Conservation (phyloP, 257 asterid genomes). For the Lavandula angustifolia region DNA sequence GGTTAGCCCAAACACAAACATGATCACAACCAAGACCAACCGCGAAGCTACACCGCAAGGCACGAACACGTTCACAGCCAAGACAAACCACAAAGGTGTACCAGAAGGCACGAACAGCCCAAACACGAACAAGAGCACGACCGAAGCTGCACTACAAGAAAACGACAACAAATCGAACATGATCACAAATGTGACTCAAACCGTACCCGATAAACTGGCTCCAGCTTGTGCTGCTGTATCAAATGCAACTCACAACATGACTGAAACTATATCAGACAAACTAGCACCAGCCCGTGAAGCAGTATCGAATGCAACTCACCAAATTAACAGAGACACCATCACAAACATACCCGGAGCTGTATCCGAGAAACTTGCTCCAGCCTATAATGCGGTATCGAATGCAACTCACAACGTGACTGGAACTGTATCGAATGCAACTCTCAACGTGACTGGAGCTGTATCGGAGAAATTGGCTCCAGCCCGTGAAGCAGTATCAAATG, state of each 20-base stretch:
- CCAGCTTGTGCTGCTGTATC: conserved; percentile 63
- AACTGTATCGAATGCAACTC: no score
- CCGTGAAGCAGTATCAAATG: conserved; percentile 54
- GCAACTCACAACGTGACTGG: conserved; percentile 43
- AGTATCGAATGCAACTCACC: no score
- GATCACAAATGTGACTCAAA: conserved; percentile 29
- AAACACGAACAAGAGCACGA: no score
- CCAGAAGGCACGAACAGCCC: no score
- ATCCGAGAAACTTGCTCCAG: conserved; percentile 56
- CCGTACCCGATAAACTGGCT: conserved; percentile 50
- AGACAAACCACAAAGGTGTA: no score
- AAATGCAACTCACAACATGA: conserved; percentile 50
- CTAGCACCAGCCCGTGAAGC: conserved; percentile 47
- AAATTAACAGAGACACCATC: neutral
- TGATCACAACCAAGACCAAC: no score
- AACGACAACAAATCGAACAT: conserved; percentile 15
- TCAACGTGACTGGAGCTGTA: conserved; percentile 32
- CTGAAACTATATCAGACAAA: conserved; percentile 46
- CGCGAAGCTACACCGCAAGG: no score
- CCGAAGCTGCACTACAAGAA: neutral
- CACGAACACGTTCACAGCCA: no score
- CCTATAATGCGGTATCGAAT: conserved; percentile 56
- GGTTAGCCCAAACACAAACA: no score
- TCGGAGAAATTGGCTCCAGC: conserved; percentile 62
- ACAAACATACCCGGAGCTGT: conserved; percentile 34